These are phyloP conservation scores for Ophiocordyceps camponoti-floridani DNA, from an alignment of 2,329 filamentous ascomycete genomes.

Conservation along the genomic window DNA sequence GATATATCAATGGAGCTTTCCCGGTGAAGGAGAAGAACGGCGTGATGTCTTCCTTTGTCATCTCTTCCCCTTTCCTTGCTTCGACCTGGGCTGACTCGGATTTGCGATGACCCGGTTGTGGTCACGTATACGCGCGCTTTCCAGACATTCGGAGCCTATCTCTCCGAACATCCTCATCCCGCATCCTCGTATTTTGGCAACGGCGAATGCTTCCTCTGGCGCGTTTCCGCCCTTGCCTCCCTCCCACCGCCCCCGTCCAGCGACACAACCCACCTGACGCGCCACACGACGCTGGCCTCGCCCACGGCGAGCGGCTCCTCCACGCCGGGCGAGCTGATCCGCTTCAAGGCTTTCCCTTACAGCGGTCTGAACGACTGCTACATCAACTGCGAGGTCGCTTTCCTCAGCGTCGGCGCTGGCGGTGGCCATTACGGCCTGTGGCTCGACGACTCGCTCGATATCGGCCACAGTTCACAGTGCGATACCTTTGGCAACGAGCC, in stretches of 20 bases:
- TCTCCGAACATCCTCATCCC: slow-evolving; percentile 75
- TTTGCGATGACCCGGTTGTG: background rate
- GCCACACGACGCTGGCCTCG: slow-evolving; percentile 18
- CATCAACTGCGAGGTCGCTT: slow-evolving; percentile 78
- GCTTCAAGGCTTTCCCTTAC: slow-evolving; percentile 96
- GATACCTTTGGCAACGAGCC: slow-evolving; percentile 92
- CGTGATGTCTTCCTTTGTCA: background rate
- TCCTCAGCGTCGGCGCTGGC: slow-evolving; percentile 69
- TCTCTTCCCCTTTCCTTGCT: background rate
- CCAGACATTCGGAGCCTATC: slow-evolving; percentile 78
- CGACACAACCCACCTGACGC: slow-evolving; percentile 28
- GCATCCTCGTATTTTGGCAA: slow-evolving; percentile 80
- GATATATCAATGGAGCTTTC: background rate
- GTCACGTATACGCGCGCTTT: background rate
- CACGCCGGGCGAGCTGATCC: slow-evolving; percentile 47
- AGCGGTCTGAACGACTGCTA: slow-evolving; percentile 93
- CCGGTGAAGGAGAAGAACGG: background rate
- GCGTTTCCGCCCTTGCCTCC: slow-evolving; percentile 39
- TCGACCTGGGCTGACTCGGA: slow-evolving; percentile 1
- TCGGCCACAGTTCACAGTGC: slow-evolving; percentile 67
- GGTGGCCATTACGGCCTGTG: slow-evolving; percentile 88
- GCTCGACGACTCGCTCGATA: slow-evolving; percentile 73
- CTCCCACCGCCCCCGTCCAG: slow-evolving; percentile 32
- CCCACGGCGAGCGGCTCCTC: slow-evolving; percentile 5
- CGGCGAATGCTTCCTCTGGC: slow-evolving; percentile 72